These are phyloP conservation scores for Fusarium pseudograminearum DNA, from an alignment of 2,329 filamentous ascomycete genomes.

Conservation along the genomic window DNA sequence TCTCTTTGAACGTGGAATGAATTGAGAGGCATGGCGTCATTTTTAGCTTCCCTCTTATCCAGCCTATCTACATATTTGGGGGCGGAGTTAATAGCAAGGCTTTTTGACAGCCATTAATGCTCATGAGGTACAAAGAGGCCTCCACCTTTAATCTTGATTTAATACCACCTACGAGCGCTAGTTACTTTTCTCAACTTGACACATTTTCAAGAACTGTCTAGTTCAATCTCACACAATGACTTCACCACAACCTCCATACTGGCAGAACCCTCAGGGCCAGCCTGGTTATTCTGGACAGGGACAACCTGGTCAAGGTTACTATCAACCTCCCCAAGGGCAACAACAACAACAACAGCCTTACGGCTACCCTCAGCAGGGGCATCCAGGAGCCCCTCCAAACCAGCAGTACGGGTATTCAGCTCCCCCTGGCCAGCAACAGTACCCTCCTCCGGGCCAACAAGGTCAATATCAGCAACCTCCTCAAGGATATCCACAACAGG, in stretches of 20 bases:
- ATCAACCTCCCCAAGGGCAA: constrained; percentile 31
- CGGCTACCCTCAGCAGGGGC: constrained; percentile 21
- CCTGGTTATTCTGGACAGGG: constrained; percentile 27
- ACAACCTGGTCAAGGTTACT: constrained; percentile 19
- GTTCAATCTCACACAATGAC: background rate
- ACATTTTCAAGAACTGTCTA: background rate
- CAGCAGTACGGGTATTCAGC: constrained; percentile 23
- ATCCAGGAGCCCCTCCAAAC: constrained; percentile 3
- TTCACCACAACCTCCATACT: constrained; percentile 40
- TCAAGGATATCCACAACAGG: constrained; percentile 22
- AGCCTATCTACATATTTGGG: background rate
- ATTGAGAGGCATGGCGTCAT: background rate
- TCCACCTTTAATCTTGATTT: background rate
- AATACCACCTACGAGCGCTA: background rate
- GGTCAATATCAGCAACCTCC: constrained; percentile 7
- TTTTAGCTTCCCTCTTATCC: background rate
- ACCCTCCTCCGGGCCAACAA: constrained; percentile 3
- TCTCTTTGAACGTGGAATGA: background rate
- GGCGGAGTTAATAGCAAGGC: constrained; percentile 2
- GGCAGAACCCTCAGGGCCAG: constrained; percentile 24
- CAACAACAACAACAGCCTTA: constrained; percentile 33
- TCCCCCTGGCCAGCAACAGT: constrained; percentile 25
- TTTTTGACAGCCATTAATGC: background rate
- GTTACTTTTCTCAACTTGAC: background rate
- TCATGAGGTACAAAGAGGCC: constrained; percentile 6